Evolutionary conservation across 805 yeast species (phyloP).

Genomic region (Diddensiella transvaalensis): DNA sequence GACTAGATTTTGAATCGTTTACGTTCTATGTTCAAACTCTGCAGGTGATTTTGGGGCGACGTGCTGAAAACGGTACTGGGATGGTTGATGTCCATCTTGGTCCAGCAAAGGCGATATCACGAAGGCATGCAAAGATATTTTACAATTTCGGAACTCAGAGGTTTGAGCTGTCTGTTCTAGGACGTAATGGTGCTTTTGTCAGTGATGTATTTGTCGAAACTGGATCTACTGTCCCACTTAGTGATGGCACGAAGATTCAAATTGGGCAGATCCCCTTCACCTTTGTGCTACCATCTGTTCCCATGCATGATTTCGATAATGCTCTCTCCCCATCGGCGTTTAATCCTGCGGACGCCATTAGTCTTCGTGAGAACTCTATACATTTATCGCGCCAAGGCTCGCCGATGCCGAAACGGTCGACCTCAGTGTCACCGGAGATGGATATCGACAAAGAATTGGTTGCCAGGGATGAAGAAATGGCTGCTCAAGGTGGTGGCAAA

Average conservation of each 20-base stretch:
- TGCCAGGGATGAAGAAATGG: constrained; percentile 8
- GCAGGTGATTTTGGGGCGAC: constrained; percentile 89
- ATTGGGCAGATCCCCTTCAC: constrained; percentile 89
- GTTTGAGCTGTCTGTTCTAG: constrained; percentile 86
- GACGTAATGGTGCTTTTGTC: constrained; percentile 96
- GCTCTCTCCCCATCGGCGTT: neutral
- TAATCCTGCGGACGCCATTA: constrained; percentile 10
- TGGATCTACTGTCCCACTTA: constrained; percentile 85
- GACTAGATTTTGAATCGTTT: constrained; percentile 83
- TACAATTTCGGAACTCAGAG: constrained; percentile 95
- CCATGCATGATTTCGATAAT: constrained; percentile 7
- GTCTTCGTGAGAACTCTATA: constrained; percentile 7
- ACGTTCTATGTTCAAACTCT: constrained; percentile 95
- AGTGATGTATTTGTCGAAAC: constrained; percentile 85
- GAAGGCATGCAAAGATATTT: constrained; percentile 93
- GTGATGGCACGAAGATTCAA: constrained; percentile 75
- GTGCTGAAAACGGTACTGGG: constrained; percentile 60
- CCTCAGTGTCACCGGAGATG: constrained; percentile 9
- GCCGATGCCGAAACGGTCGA: constrained; percentile 8
- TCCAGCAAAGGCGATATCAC: constrained; percentile 84
- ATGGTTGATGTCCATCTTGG: constrained; percentile 85
- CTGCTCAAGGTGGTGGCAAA: constrained; percentile 14
- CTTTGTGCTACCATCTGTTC: constrained; percentile 74
- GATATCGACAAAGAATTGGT: constrained; percentile 9
- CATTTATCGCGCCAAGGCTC: constrained; percentile 12